Conservation (phyloP, 2,329 filamentous ascomycete species). For the Thelonectria rubi region DNA sequence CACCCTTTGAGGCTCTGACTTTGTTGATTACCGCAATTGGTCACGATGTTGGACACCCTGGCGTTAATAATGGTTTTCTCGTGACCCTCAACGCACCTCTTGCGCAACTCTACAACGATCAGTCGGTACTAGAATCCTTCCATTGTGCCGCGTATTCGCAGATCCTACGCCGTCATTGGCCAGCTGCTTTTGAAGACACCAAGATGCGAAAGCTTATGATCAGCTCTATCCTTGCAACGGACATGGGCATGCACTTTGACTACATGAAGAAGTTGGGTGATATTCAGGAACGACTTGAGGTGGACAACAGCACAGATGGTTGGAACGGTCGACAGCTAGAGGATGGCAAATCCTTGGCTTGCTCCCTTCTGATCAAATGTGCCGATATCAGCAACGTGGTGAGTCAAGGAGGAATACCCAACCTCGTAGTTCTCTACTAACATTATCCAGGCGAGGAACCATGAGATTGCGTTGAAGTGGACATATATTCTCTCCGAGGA, state of each 20-base stretch:
- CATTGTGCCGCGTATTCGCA: conserved; percentile 98
- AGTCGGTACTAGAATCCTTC: conserved; percentile 95
- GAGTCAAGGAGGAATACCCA: conserved; percentile 52
- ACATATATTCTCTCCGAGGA: conserved; percentile 94
- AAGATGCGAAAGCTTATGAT: conserved; percentile 92
- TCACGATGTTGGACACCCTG: conserved; percentile 96
- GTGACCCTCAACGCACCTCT: conserved; percentile 91
- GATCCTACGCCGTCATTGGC: conserved; percentile 93
- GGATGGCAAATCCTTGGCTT: conserved; percentile 81
- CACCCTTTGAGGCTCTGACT: conserved; percentile 87
- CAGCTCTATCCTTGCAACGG: conserved; percentile 95
- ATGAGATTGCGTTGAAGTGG: conserved; percentile 86
- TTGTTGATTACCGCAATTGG: conserved; percentile 95
- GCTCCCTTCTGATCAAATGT: conserved; percentile 94
- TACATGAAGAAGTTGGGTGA: conserved; percentile 92
- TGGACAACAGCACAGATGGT: conserved; percentile 70
- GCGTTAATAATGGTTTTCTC: conserved; percentile 97
- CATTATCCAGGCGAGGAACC: conserved; percentile 76
- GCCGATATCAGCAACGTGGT: conserved; percentile 99
- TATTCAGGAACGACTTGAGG: conserved; percentile 79
- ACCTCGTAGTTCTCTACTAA: conserved; percentile 28
- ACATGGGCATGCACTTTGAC: conserved; percentile 97
- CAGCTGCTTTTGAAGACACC: conserved; percentile 77
- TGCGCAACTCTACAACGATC: conserved; percentile 95
- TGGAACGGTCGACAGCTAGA: conserved; percentile 82